Evolutionary conservation across 169 alveolate species (phyloP).

Genomic region (Eimeria maxima): DNA sequence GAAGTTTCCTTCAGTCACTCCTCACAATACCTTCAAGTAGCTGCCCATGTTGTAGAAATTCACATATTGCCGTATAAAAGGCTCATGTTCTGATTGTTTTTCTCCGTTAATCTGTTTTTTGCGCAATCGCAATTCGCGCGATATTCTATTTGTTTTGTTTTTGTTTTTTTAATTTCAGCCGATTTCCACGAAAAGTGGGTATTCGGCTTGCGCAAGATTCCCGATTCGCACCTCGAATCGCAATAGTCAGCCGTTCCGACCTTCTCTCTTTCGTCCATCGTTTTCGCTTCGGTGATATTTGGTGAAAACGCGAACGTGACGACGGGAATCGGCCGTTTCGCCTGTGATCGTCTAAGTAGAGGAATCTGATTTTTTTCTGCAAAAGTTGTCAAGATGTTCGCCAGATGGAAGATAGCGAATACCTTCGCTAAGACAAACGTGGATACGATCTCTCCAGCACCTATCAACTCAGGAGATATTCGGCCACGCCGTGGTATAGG

Average conservation of each 20-base stretch:
- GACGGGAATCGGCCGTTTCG: conserved; percentile 3
- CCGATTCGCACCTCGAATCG: conserved; percentile 41
- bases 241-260: conserved; percentile 11
- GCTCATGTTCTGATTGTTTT: conserved; percentile 4
- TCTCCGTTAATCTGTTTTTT: conserved; percentile 23
- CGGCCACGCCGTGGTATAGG: not conserved
- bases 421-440: not conserved
- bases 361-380: not conserved
- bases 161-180: conserved; percentile 1
- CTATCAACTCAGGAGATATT: not conserved
- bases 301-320: not conserved
- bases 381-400: conserved; percentile 26
- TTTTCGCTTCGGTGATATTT: not conserved
- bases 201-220: not conserved
- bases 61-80: not conserved
- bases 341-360: conserved; percentile 13
- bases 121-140: conserved; percentile 78
- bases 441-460: conserved; percentile 25
- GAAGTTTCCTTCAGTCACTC: not conserved
- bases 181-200: conserved; percentile 17
- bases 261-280: not conserved
- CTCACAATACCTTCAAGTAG: conserved; percentile 72
- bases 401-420: conserved; percentile 12
- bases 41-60: not conserved
- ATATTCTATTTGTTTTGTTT: not conserved